Conservation (phyloP, 2,329 filamentous ascomycete species). For the Nigrograna mackinnonii region DNA sequence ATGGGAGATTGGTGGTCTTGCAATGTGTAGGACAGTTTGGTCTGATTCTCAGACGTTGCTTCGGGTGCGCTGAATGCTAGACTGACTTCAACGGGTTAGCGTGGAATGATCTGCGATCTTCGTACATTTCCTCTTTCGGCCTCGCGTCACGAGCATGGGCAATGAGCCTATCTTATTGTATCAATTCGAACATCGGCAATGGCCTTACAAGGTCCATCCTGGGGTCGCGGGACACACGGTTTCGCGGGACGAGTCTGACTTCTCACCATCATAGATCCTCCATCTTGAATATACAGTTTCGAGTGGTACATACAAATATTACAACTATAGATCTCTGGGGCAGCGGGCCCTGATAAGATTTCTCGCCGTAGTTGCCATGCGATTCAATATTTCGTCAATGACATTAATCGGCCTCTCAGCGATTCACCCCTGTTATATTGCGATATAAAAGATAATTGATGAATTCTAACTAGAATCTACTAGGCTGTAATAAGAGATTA, state of each 20-base stretch:
- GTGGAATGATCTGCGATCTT: too few species aligned
- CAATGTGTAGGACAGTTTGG: too few species aligned
- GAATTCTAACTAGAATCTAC: too few species aligned
- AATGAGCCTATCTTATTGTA: too few species aligned
- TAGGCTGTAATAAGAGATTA: too few species aligned
- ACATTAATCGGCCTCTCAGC: background rate
- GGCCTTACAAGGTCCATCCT: constrained; percentile 25
- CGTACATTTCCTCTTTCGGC: too few species aligned
- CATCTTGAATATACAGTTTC: constrained; percentile 1
- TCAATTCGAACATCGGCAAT: too few species aligned
- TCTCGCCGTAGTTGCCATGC: constrained; percentile 1
- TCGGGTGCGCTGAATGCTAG: too few species aligned
- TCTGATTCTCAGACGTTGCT: too few species aligned
- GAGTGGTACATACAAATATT: background rate
- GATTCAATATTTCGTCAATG: constrained; percentile 1
- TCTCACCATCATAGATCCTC: background rate
- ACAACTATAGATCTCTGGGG: background rate
- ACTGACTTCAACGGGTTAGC: too few species aligned
- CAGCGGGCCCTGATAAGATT: constrained; percentile 1
- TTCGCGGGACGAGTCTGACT: constrained; percentile 4
- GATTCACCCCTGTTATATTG: constrained; percentile 4
- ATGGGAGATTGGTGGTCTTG: too few species aligned
- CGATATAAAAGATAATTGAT: constrained; percentile 1
- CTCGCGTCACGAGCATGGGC: too few species aligned
- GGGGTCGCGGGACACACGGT: constrained; percentile 8